Evolutionary conservation across 2,329 filamentous ascomycete genomes (phyloP), one percentile per base, ranked within the genome.

Genomic region (Cercospora sp.): DNA sequence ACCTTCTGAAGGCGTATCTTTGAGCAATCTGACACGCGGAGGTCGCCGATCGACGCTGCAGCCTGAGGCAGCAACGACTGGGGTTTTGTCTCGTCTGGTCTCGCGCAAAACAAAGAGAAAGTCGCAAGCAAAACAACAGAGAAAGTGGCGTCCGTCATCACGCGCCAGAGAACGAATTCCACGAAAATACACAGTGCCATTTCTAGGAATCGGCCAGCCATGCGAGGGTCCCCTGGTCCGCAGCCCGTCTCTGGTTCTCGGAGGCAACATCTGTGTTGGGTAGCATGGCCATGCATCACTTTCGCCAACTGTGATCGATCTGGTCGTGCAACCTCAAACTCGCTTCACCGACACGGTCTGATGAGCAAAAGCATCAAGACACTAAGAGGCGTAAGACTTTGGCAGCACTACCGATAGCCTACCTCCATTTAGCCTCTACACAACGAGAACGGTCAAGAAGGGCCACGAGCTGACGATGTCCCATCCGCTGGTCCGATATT

Each of bases 11-110:
- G n/a, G 55, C 26, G 34, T 32, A 58, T 32, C 53, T 57, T 28
- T 28, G 16, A 58, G 26, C 26, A 28, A 30, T 34, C 28, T 34
- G 30, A 59, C 28, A 59, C 49, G 18, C 55, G 55, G 55, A 59
- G 55, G 55, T 59, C 55, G 55, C 55, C 55, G 55, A 59, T 59
- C 28, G 12, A 59, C 55, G 55, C 10, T 6, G n/a, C 28, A 13
- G 55, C 55, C 55, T 59, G 16, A 59, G 55, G 55, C 55, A 59
- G 53, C 8, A 2, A 32, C 9, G 2, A n/a, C 37, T n/a, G 37
- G n/a, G n/a, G n/a, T n/a, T n/a, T n/a, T n/a, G n/a, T n/a, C n/a
- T n/a, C n/a, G n/a, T n/a, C n/a, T n/a, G n/a, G n/a, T n/a, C n/a
- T n/a, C n/a, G n/a, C n/a, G n/a, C n/a, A 30, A 6, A 28, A 57